These are phyloP conservation scores for Chaetomium fimeti DNA, from an alignment of 495 filamentous ascomycete genomes.

Conservation along the genomic window DNA sequence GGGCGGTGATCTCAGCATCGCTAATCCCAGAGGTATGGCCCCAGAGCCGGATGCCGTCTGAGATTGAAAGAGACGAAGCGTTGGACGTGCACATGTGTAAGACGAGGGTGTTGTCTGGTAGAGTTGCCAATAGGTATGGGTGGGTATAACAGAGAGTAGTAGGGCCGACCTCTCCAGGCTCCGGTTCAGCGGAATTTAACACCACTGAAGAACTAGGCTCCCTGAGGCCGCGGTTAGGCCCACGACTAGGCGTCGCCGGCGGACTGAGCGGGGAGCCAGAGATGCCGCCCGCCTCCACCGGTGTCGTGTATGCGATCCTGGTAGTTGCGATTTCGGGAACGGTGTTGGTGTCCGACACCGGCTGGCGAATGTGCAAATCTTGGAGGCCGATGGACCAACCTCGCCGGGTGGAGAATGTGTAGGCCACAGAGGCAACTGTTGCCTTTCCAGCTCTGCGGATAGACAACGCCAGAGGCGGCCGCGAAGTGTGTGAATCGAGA, in stretches of 20 bases:
- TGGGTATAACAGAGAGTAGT: slow-evolving; percentile 83
- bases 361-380: slow-evolving; percentile 64
- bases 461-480: slow-evolving; percentile 75
- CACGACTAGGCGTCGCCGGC: slow-evolving; percentile 21
- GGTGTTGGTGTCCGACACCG: slow-evolving; percentile 27
- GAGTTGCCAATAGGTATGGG: slow-evolving; percentile 84
- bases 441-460: slow-evolving; percentile 60
- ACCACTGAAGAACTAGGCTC: not conserved
- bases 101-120: slow-evolving; percentile 89
- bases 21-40: slow-evolving; percentile 92
- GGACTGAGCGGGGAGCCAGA: slow-evolving; percentile 26
- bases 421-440: slow-evolving; percentile 80
- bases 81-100: slow-evolving; percentile 81
- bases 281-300: slow-evolving; percentile 26
- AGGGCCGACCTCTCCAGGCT: slow-evolving; percentile 45
- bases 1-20: slow-evolving; percentile 77
- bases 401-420: slow-evolving; percentile 63
- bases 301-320: slow-evolving; percentile 44
- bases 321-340: slow-evolving; percentile 50
- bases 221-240: not conserved
- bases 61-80: slow-evolving; percentile 62
- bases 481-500: slow-evolving; percentile 74
- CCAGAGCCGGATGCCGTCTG: slow-evolving; percentile 76
- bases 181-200: slow-evolving; percentile 12
- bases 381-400: slow-evolving; percentile 92